Conservation (phyloP, 441 rosid species). For the Syzygium syzygioides region DNA sequence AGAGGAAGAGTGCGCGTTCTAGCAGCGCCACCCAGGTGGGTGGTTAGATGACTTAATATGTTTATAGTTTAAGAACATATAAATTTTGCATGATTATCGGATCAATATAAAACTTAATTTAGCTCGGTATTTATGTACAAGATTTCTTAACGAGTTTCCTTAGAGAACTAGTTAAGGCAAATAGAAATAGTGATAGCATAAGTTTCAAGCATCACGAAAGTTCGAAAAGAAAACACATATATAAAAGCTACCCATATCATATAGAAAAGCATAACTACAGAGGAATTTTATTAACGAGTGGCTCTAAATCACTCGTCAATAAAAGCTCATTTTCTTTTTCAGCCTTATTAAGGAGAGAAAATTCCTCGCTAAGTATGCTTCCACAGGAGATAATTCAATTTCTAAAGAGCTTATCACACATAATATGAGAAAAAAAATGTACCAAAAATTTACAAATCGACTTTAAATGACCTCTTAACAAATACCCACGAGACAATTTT, state of each 20-base stretch:
- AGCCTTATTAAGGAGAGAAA: neutral
- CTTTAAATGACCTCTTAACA: neutral
- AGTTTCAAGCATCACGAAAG: neutral
- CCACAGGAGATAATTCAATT: neutral
- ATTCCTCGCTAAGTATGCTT: neutral
- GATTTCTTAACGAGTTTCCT: neutral
- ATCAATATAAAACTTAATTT: neutral
- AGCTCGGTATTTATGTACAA: neutral
- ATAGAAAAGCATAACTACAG: neutral
- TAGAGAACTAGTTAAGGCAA: neutral
- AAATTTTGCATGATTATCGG: neutral
- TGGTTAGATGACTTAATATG: neutral
- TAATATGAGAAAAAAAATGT: neutral
- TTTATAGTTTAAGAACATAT: neutral
- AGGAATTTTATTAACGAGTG: no score
- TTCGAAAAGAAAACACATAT: neutral
- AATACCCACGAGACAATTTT: neutral
- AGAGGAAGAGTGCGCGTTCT: no score
- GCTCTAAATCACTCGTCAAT: no score
- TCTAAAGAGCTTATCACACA: neutral
- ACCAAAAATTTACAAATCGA: neutral
- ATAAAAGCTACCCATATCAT: neutral
- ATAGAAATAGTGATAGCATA: neutral
- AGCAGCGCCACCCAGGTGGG: no score
- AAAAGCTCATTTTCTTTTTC: neutral